Base-by-base conservation (phyloP, 768 basidiomycete genomes). In the Hericium coralloides region DNA sequence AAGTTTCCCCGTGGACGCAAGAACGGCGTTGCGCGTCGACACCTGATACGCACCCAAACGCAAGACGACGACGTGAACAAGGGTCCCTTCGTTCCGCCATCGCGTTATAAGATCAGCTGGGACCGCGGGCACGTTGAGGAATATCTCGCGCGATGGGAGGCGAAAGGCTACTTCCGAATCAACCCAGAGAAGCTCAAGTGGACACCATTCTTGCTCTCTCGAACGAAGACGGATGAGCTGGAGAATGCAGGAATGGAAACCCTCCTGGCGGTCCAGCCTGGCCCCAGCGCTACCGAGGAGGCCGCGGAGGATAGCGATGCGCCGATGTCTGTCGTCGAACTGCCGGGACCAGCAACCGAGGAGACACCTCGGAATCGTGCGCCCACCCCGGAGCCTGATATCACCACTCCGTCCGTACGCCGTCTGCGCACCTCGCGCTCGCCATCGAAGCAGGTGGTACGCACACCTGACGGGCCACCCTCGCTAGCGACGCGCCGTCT, bases 141-240 rank as follows among this genome's bases (percentile, higher is more conserved):
- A 56, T 89, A 87, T 68, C 59, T 97, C 55, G 72, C 71, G 43
- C 77, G 76, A 55, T 89, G 90, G 83, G 84, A 87, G 59, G 68
- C 71, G 45, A 97, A 94, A 70, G 89, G 87, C 4, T 89, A 92
- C 63, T 65, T 93, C 58, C 79, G 70, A 61, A 74, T 92, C 57
- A 82, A 80, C 62, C 85, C 93, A 1, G 92, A 95, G 65, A 84
- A 84, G 68, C 77, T 98, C 59, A 93, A 92, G 66, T 99, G 95
- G 90, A 95, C 86, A 60, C 95, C 95, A 25, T 98, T 95, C 70
- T 73, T 97, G 39, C 70, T 92, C 47, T 76, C 84, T 5, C 74
- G 80, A 53, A 71, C 68, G 45, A 69, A 68, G 55, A 68, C 70
- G 62, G 55, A 65, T 12, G 67, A 70, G 38, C 60, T 59, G 8